Percentiles rank a stretch among this genome's conserved stretches.
Evolutionary conservation across 2,329 filamentous ascomycete genomes (phyloP).

Genomic region (Trichophyton verrucosum): DNA sequence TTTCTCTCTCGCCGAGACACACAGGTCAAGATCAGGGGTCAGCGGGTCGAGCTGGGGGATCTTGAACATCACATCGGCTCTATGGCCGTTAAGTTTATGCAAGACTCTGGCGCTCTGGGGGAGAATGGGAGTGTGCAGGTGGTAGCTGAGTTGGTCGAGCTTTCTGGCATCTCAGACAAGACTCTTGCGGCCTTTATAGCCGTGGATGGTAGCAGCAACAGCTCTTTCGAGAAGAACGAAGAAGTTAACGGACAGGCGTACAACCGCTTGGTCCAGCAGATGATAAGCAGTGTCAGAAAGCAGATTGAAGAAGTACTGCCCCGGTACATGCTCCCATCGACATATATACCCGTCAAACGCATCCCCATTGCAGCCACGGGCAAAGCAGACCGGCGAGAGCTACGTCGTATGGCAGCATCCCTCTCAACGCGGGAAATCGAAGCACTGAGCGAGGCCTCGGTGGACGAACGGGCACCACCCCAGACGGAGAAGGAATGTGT

Average conservation of each 20-base stretch:
- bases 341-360: background rate
- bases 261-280: background rate
- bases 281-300: conserved; percentile 7
- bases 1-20: conserved; percentile 19
- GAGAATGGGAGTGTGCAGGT: background rate
- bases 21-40: conserved; percentile 75
- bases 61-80: conserved; percentile 37
- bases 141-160: background rate
- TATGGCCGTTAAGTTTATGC: conserved; percentile 19
- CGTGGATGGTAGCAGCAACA: background rate
- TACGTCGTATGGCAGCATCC: conserved; percentile 2
- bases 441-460: background rate
- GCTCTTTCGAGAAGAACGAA: background rate
- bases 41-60: conserved; percentile 71
- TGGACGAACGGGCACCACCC: background rate
- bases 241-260: background rate
- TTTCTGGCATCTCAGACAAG: background rate
- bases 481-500: background rate
- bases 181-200: background rate
- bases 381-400: background rate
- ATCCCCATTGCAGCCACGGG: background rate
- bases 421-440: background rate
- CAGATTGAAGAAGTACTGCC: conserved; percentile 16
- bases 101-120: background rate
- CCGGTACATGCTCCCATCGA: conserved; percentile 19